Evolutionary conservation across 805 yeast species (phyloP).

Genomic region (Limtongia smithiae): DNA sequence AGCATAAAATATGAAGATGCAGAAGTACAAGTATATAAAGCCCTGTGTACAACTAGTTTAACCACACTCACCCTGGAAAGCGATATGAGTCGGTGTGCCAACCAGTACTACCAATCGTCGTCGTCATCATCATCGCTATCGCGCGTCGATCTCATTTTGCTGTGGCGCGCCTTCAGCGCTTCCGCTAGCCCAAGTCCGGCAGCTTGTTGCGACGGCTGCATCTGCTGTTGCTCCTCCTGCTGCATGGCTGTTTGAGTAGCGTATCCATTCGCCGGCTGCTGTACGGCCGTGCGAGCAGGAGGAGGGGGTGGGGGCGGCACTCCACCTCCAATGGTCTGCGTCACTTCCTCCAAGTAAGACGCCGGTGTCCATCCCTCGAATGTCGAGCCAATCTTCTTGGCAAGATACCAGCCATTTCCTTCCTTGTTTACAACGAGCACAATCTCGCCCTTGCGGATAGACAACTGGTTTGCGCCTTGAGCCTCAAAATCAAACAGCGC

Average conservation of each 20-base stretch:
- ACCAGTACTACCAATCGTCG: too few relatives aligned
- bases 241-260: background rate
- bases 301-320: constrained; percentile 33
- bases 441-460: constrained; percentile 71
- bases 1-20: too few relatives aligned
- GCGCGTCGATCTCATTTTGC: constrained; percentile 62
- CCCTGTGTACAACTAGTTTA: too few relatives aligned
- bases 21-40: too few relatives aligned
- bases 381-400: constrained; percentile 47
- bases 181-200: constrained; percentile 53
- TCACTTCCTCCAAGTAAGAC: constrained; percentile 60
- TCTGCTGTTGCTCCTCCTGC: constrained; percentile 10
- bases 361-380: constrained; percentile 96
- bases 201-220: constrained; percentile 7
- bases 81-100: too few relatives aligned
- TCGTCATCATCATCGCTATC: constrained; percentile 49
- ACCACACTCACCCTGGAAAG: too few relatives aligned
- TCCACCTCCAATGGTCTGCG: constrained; percentile 28
- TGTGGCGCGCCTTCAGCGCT: constrained; percentile 71
- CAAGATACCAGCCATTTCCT: constrained; percentile 93
- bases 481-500: constrained; percentile 90
- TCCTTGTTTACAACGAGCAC: constrained; percentile 69
- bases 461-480: constrained; percentile 77
- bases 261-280: constrained; percentile 14
- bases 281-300: constrained; percentile 30